Base-by-base conservation (phyloP, 2,329 filamentous ascomycete genomes). In the Apiospora kogelbergensis region DNA sequence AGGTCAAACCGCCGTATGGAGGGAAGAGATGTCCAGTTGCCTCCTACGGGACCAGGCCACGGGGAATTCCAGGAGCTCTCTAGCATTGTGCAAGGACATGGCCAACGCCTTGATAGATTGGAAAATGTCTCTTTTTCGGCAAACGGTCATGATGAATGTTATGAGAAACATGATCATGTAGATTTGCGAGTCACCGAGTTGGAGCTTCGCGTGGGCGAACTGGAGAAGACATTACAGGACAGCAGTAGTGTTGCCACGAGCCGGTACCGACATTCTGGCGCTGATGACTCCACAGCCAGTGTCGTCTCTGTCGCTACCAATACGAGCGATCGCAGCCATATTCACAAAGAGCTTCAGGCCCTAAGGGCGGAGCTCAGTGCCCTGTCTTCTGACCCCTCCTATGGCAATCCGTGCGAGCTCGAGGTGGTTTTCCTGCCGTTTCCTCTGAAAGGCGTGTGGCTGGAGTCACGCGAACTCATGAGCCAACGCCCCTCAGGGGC, bases 361-460 rank as follows among this genome's bases (percentile, higher is more conserved):
- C 63, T 65, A 24, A 65, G n/a, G 24, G 41, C 63, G 13, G 63
- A 65, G 26, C 63, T 65, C 10, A 44, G 40, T 44, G 6, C 78
- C 7, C 77, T 89, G 0, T 84, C 85, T 6, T 81, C 86, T 11
- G 78, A 89, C 40, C 91, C 92, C n/a, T 89, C 91, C 0, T 82
- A 83, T 37, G 79, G 81, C 53, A 84, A 87, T 48, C 91, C 92
- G 0, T 94, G 92, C 91, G 88, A 92, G 72, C 82, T 95, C 1
- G 92, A 95, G 75, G 90, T 95, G 5, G 89, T 95, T 1, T 89
- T 94, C 69, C 78, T 95, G 9, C 93, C 93, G 1, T 95, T 93
- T 77, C 84, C 85, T 1, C 79, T 89, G 7, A 87, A 84, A 72
- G 84, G 83, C 26, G 74, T 90, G 6, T 90, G 88, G 88, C 81